A percentile compares a stretch with the other conserved stretches of the same genome.
These are phyloP conservation scores for Tetrahymena thermophila DNA, from an alignment of 73 alveolate genomes.

Conservation along the genomic window DNA sequence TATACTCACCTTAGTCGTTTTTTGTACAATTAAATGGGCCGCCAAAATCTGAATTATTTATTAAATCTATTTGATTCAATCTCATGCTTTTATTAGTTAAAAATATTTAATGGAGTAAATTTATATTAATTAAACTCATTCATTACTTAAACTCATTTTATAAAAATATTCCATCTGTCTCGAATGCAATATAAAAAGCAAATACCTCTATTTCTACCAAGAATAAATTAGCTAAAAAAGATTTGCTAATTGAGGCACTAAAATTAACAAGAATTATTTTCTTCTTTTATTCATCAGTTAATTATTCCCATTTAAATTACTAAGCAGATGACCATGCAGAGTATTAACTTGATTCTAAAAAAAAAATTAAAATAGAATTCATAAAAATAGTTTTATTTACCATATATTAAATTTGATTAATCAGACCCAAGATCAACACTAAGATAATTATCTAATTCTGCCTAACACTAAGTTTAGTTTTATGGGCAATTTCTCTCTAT, in stretches of 20 bases:
- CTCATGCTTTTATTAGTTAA: background rate
- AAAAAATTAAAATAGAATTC: no score
- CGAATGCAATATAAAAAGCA: background rate
- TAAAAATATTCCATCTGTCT: background rate
- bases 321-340: background rate
- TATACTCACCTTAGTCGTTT: background rate
- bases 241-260: background rate
- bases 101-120: no score
- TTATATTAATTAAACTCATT: no score
- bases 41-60: background rate
- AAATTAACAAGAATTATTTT: background rate
- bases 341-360: background rate
- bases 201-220: background rate
- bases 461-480: background rate
- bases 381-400: background rate
- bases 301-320: background rate
- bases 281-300: background rate
- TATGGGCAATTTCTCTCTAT: background rate
- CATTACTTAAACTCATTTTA: background rate
- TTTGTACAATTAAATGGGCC: background rate
- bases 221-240: background rate
- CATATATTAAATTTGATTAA: background rate
- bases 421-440: background rate
- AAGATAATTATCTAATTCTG: background rate
- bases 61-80: background rate